phyloP scores from a whole-genome alignment of 768 basidiomycete genomes.

The Saitozyma podzolica region DNA sequence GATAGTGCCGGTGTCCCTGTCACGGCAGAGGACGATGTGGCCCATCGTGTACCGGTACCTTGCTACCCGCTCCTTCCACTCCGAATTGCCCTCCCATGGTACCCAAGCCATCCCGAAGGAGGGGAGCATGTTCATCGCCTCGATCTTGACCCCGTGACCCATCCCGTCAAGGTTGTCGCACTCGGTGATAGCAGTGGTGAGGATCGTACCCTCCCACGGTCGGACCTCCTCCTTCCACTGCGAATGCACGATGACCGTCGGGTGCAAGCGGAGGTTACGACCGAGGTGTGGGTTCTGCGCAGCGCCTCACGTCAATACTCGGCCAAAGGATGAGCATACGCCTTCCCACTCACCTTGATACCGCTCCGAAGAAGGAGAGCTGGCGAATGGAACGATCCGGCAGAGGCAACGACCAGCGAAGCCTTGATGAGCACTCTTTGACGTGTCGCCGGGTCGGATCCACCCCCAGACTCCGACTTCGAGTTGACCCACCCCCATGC shows the following conservation, averaged over 20 bases:
- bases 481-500: constrained; percentile 2
- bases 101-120: constrained; percentile 6
- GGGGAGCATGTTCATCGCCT: constrained; percentile 27
- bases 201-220: constrained; percentile 46
- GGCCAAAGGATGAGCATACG: background rate
- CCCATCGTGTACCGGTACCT: constrained; percentile 25
- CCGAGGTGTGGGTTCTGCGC: constrained; percentile 39
- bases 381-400: constrained; percentile 38
- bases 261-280: constrained; percentile 44
- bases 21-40: constrained; percentile 36
- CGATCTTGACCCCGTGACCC: constrained; percentile 45
- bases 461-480: too few species aligned
- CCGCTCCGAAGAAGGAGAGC: constrained; percentile 35
- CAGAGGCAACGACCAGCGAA: constrained; percentile 36
- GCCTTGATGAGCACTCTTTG: constrained; percentile 5
- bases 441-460: background rate
- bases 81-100: constrained; percentile 15
- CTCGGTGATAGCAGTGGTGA: constrained; percentile 40
- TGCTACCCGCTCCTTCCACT: constrained; percentile 25
- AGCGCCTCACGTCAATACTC: background rate
- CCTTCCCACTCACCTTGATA: constrained; percentile 19
- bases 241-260: constrained; percentile 29
- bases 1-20: constrained; percentile 22
- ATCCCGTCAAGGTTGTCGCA: constrained; percentile 34
- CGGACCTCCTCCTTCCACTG: constrained; percentile 34